Conservation (phyloP, 495 filamentous ascomycete genomes). For the Trichoderma asperelloides region DNA sequence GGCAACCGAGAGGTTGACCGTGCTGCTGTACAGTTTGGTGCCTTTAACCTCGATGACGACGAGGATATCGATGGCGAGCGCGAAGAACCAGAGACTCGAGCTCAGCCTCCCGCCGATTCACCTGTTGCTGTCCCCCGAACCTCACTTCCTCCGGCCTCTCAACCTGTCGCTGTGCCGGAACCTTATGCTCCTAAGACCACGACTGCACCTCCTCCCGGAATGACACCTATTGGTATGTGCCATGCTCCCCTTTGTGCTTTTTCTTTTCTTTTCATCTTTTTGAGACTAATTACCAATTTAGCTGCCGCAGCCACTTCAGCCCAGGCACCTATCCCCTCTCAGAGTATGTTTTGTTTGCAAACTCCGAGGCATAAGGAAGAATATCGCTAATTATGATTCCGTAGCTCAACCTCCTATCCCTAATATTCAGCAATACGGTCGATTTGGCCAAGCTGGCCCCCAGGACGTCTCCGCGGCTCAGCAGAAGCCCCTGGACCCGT, state of each 20-base stretch:
- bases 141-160: slow-evolving; percentile 69
- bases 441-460: slow-evolving; percentile 52
- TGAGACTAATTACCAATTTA: slow-evolving; percentile 22
- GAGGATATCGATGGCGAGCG: slow-evolving; percentile 81
- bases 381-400: slow-evolving; percentile 1
- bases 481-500: slow-evolving; percentile 84
- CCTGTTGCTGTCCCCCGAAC: slow-evolving; percentile 83
- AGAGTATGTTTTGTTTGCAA: slow-evolving; percentile 18
- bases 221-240: slow-evolving; percentile 19
- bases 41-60: slow-evolving; percentile 80
- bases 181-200: slow-evolving; percentile 23
- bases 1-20: slow-evolving; percentile 94
- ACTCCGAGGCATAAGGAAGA: neutral
- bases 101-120: slow-evolving; percentile 89
- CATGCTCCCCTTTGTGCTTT: neutral
- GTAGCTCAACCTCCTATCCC: slow-evolving; percentile 37
- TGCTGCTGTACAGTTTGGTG: slow-evolving; percentile 93
- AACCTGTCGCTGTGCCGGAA: slow-evolving; percentile 49
- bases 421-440: slow-evolving; percentile 54
- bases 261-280: neutral
- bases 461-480: slow-evolving; percentile 49
- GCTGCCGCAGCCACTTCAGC: neutral
- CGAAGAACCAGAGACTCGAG: slow-evolving; percentile 89
- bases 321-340: slow-evolving; percentile 17
- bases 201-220: slow-evolving; percentile 16